phyloP scores from a whole-genome alignment of 768 basidiomycete genomes.

The Cyclocybe aegerita region DNA sequence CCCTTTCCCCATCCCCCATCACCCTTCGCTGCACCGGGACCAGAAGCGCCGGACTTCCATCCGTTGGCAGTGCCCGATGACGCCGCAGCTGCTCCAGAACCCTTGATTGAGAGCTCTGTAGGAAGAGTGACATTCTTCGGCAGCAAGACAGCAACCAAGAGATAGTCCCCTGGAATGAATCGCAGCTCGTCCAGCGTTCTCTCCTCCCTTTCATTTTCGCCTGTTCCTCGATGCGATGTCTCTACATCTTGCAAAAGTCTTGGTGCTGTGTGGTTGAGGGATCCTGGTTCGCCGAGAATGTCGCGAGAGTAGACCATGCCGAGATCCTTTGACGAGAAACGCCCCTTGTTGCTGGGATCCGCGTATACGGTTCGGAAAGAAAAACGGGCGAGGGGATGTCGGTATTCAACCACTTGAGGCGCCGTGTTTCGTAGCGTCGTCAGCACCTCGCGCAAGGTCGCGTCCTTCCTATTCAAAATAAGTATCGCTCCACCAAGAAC shows the following conservation, averaged over 20 bases:
- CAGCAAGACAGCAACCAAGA: slow-evolving; percentile 71
- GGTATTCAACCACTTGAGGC: slow-evolving; percentile 68
- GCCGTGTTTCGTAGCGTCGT: slow-evolving; percentile 74
- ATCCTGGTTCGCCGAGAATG: slow-evolving; percentile 78
- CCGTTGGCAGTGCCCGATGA: slow-evolving; percentile 24
- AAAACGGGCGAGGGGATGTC: slow-evolving; percentile 80
- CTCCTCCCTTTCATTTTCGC: slow-evolving; percentile 57
- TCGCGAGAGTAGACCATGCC: slow-evolving; percentile 83
- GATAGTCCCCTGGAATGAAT: slow-evolving; percentile 80
- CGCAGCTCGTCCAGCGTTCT: slow-evolving; percentile 77
- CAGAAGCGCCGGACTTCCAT: slow-evolving; percentile 31
- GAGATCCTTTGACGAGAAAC: slow-evolving; percentile 74
- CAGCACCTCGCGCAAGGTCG: slow-evolving; percentile 76
- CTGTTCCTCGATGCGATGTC: slow-evolving; percentile 28
- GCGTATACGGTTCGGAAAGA: slow-evolving; percentile 80
- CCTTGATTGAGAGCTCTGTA: slow-evolving; percentile 54
- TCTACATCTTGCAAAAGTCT: slow-evolving; percentile 57
- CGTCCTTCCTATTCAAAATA: slow-evolving; percentile 67
- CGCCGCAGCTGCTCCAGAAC: slow-evolving; percentile 33
- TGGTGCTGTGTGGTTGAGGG: slow-evolving; percentile 54
- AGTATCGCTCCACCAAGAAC: neutral
- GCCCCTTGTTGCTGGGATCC: slow-evolving; percentile 69
- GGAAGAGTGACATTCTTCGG: slow-evolving; percentile 63
- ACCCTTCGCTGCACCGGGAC: slow-evolving; percentile 32
- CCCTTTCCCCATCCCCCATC: slow-evolving; percentile 51